Evolutionary conservation across 176 grass and related monocot genomes (phyloP), one percentile per base, ranked within the genome.

Genomic region (Hordeum marinum): DNA sequence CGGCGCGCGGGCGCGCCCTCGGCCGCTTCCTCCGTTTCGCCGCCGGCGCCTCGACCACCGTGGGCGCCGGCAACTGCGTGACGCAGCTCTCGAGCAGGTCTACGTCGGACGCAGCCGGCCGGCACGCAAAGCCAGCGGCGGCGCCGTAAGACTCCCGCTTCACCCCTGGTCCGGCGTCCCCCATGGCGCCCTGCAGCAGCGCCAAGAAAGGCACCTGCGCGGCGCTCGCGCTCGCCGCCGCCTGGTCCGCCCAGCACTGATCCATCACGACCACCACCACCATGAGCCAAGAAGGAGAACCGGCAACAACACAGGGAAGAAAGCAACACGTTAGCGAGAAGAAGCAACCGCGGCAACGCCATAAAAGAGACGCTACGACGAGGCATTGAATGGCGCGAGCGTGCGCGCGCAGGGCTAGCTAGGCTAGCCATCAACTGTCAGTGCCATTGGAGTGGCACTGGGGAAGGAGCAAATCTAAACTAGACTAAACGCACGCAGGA

Each of bases 61-160:
- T 63, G 0, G 70, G 46, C 15, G 77, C 84, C 29, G 81, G 63
- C 83, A 15, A 41, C 55, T 89, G 89, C 67, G 91, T 94, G 76
- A 99, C 82, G 88, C 97, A 96, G 90, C 97, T 96, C 65, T 99
- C 93, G 68, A 94, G 86, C 45, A 91, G 89, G 70, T 97, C 90
- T 46, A 87, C 11, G 78, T 89, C 90, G 23, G 87, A 67, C 31
- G 63, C 50, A 32, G 48, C 74, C 9, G 58, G 45, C 8, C 58
- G 42, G 73, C 83, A 59, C 68, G 24, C 25, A 78, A 76, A 87
- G 21, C 74, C 32, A 68, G 63, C 35, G 81, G 55, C 81, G 59
- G 71, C 42, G 57, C 20, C 25, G 13, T 77, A 50, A 0, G 31
- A 68, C 26, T 75, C 45, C 26, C 25, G 34, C 66, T 78, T 81